These are phyloP conservation scores for Talaromyces marneffei DNA, from an alignment of 2,329 filamentous ascomycete species.

Conservation along the genomic window DNA sequence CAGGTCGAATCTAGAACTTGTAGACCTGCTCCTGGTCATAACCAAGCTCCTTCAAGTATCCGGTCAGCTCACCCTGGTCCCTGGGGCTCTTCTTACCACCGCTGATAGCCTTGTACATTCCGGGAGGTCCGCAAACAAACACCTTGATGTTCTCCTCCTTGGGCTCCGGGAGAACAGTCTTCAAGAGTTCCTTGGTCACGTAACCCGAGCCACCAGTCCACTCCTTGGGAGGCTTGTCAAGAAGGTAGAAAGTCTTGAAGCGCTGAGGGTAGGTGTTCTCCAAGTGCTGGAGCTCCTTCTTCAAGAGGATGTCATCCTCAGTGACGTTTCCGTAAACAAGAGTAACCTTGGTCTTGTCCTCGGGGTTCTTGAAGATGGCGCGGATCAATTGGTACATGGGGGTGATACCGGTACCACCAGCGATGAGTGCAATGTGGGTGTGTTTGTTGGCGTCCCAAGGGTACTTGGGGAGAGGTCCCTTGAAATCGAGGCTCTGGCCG, in stretches of 20 bases:
- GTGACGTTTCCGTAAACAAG: slow-evolving; percentile 86
- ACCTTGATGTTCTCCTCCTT: slow-evolving; percentile 90
- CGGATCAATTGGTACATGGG: slow-evolving; percentile 95
- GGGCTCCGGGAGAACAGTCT: slow-evolving; percentile 89
- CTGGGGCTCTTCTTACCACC: slow-evolving; percentile 85
- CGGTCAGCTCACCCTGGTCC: slow-evolving; percentile 86
- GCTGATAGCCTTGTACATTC: slow-evolving; percentile 86
- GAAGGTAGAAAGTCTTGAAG: slow-evolving; percentile 90
- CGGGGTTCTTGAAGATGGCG: slow-evolving; percentile 90
- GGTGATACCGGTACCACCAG: slow-evolving; percentile 94
- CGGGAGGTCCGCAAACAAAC: slow-evolving; percentile 91
- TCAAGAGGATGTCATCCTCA: slow-evolving; percentile 87
- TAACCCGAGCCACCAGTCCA: slow-evolving; percentile 74
- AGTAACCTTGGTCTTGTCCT: slow-evolving; percentile 96
- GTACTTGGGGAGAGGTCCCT: slow-evolving; percentile 95
- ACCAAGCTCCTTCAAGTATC: slow-evolving; percentile 75
- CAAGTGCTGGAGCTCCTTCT: slow-evolving; percentile 73
- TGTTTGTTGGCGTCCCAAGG: slow-evolving; percentile 88
- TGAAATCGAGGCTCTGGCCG: slow-evolving; percentile 80
- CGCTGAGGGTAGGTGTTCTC: slow-evolving; percentile 94
- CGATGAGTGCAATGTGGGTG: slow-evolving; percentile 63
- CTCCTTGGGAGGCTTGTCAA: slow-evolving; percentile 74
- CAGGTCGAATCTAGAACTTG: slow-evolving; percentile 65
- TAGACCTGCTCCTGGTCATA: slow-evolving; percentile 86
- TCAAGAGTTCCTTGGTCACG: slow-evolving; percentile 86